These are phyloP conservation scores for Sclerotiophoma versabilis DNA, from an alignment of 2,329 filamentous ascomycete genomes.

Conservation along the genomic window DNA sequence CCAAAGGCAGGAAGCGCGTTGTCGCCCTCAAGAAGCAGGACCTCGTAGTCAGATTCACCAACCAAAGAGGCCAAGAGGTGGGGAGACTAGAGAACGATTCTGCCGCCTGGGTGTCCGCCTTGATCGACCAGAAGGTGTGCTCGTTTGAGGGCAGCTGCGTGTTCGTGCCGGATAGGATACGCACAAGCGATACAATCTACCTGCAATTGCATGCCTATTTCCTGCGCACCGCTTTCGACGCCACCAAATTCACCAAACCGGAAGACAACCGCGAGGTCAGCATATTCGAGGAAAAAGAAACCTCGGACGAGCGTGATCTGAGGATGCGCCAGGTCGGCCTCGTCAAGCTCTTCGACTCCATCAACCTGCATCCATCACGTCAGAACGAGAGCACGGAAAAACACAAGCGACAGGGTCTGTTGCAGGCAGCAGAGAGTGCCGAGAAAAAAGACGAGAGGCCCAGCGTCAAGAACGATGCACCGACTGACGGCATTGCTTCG, in stretches of 20 bases:
- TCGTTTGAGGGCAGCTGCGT: slow-evolving; percentile 87
- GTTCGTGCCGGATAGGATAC: slow-evolving; percentile 81
- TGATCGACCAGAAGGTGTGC: slow-evolving; percentile 91
- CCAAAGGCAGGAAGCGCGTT: slow-evolving; percentile 54
- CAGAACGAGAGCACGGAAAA: slow-evolving; percentile 77
- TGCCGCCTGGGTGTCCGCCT: slow-evolving; percentile 87
- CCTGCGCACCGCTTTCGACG: slow-evolving; percentile 75
- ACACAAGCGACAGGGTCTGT: slow-evolving; percentile 80
- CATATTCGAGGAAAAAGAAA: slow-evolving; percentile 86
- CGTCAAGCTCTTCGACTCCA: slow-evolving; percentile 87
- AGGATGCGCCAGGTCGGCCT: slow-evolving; percentile 85
- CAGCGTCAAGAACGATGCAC: slow-evolving; percentile 60
- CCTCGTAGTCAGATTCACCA: slow-evolving; percentile 91
- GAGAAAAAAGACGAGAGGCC: slow-evolving; percentile 68
- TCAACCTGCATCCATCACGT: slow-evolving; percentile 78
- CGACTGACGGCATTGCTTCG: slow-evolving; percentile 56
- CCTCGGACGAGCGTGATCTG: slow-evolving; percentile 81
- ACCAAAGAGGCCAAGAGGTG: slow-evolving; percentile 77
- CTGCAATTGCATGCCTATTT: slow-evolving; percentile 84
- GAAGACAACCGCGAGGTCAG: slow-evolving; percentile 74
- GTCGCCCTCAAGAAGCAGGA: slow-evolving; percentile 74
- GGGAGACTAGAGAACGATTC: slow-evolving; percentile 86
- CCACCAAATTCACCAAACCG: slow-evolving; percentile 65
- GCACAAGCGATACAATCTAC: slow-evolving; percentile 94
- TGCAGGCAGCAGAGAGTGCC: slow-evolving; percentile 86